Evolutionary conservation across 768 basidiomycete species (phyloP).

Genomic region (Termitomyces eurrhizus): DNA sequence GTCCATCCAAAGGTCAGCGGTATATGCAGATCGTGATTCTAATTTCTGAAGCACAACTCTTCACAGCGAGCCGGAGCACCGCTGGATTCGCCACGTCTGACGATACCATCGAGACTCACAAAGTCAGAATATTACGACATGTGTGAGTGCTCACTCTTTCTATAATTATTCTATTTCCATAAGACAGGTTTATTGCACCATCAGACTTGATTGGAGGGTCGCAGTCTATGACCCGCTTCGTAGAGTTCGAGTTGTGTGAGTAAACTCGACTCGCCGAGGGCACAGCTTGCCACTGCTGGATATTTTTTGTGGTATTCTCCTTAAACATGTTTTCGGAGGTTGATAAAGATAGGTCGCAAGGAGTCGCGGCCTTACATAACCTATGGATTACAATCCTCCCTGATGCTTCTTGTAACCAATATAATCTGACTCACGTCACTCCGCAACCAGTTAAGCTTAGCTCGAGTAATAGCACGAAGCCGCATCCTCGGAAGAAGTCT

Average conservation of each 20-base stretch:
- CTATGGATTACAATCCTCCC: background rate
- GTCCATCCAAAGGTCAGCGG: conserved; percentile 25
- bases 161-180: background rate
- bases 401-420: background rate
- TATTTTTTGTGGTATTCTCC: background rate
- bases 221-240: conserved; percentile 19
- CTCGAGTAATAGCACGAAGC: background rate
- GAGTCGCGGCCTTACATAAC: background rate
- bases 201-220: conserved; percentile 21
- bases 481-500: background rate
- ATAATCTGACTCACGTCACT: background rate
- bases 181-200: background rate
- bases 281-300: background rate
- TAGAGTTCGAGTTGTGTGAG: conserved; percentile 19
- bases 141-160: conserved; percentile 18
- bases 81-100: conserved; percentile 18
- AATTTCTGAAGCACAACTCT: background rate
- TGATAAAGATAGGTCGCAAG: background rate
- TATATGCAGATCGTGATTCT: background rate
- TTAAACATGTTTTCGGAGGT: background rate
- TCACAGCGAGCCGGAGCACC: conserved; percentile 26
- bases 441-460: background rate
- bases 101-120: conserved; percentile 22
- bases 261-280: background rate
- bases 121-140: conserved; percentile 26